These are phyloP conservation scores for Arabis hirsuta DNA, from an alignment of 345 rosid genomes.

Conservation along the genomic window DNA sequence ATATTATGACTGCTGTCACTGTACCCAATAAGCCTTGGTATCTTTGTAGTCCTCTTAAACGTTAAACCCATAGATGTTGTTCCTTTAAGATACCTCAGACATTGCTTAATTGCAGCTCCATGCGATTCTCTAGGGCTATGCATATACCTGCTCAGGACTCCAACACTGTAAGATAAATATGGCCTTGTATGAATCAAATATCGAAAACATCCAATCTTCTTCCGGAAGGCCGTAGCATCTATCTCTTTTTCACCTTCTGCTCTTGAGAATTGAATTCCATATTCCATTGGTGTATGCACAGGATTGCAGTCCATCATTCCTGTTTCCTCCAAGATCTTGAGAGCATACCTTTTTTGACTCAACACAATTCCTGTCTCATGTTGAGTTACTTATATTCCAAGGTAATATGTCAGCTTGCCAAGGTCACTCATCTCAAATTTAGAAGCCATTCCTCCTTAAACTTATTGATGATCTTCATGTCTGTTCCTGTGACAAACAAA, in stretches of 20 bases:
- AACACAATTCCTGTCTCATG: background rate
- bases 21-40: background rate
- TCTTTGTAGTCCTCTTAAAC: no score
- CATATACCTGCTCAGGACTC: background rate
- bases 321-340: background rate
- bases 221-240: no score
- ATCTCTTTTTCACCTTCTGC: background rate
- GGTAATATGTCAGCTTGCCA: no score
- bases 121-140: background rate
- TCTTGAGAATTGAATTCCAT: no score
- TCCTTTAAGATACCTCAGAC: background rate
- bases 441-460: no score
- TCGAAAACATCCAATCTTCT: no score
- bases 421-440: no score
- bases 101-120: background rate
- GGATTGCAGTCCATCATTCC: background rate
- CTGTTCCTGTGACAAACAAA: background rate
- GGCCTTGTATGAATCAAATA: no score
- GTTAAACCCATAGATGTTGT: background rate
- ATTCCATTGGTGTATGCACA: background rate
- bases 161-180: background rate
- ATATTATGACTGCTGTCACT: background rate
- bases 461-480: no score
- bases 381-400: background rate
- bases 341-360: background rate